Evolutionary conservation across 495 filamentous ascomycete genomes (phyloP).

Genomic region (Terfezia boudieri): DNA sequence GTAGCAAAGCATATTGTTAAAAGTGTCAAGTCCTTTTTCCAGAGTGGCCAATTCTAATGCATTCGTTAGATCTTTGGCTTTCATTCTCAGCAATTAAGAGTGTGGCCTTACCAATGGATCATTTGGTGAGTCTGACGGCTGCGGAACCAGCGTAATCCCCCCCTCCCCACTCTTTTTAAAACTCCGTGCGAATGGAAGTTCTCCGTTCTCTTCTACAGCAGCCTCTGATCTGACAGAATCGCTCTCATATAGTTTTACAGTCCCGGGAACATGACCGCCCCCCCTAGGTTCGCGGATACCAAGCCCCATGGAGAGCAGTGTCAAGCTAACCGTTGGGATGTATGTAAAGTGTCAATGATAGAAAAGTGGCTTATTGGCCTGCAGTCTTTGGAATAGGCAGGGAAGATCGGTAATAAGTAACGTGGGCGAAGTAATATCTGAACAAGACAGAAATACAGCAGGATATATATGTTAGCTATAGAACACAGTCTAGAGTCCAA

Average conservation of each 20-base stretch:
- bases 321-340: not conserved
- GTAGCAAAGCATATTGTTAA: conserved; percentile 31
- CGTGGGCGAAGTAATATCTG: too few relatives aligned
- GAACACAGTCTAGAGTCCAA: too few relatives aligned
- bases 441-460: too few relatives aligned
- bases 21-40: conserved; percentile 32
- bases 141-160: conserved; percentile 30
- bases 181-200: not conserved
- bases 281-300: conserved; percentile 24
- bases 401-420: too few relatives aligned
- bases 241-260: conserved; percentile 21
- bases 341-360: too few relatives aligned
- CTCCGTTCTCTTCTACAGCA: not conserved
- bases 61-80: not conserved
- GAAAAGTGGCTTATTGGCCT: too few relatives aligned
- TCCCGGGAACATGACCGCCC: conserved; percentile 28
- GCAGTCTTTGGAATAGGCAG: too few relatives aligned
- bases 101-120: conserved; percentile 28
- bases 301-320: conserved; percentile 18
- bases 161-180: conserved; percentile 29
- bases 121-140: conserved; percentile 32
- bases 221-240: not conserved
- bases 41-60: conserved; percentile 27
- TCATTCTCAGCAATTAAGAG: not conserved
- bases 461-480: too few relatives aligned